These are phyloP conservation scores for Citeromyces matritensis DNA, from an alignment of 805 yeast species.

Conservation along the genomic window DNA sequence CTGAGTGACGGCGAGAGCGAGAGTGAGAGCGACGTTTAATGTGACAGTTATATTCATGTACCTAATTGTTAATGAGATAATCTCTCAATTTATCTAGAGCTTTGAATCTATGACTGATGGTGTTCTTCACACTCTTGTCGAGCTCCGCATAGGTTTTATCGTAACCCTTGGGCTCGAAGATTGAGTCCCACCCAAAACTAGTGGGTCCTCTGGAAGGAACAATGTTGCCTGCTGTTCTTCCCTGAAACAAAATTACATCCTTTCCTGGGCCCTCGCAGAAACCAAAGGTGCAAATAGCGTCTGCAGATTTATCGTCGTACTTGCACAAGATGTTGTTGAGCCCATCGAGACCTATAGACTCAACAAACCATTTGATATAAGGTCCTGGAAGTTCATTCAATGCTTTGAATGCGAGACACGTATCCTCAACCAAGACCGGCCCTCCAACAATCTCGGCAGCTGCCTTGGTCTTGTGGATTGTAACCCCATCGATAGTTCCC, in stretches of 20 bases:
- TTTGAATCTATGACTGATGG: slow-evolving; percentile 74
- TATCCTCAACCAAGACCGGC: slow-evolving; percentile 91
- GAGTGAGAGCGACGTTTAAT: too few relatives aligned
- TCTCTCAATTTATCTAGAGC: slow-evolving; percentile 64
- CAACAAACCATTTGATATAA: slow-evolving; percentile 74
- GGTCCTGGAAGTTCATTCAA: slow-evolving; percentile 86
- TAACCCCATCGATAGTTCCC: slow-evolving; percentile 73
- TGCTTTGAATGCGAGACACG: slow-evolving; percentile 76
- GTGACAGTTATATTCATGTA: not conserved
- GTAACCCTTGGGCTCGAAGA: slow-evolving; percentile 72
- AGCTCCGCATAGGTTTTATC: slow-evolving; percentile 79
- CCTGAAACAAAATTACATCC: slow-evolving; percentile 71
- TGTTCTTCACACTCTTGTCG: slow-evolving; percentile 62
- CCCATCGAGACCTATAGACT: slow-evolving; percentile 60
- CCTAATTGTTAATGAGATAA: slow-evolving; percentile 19
- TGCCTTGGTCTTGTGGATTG: slow-evolving; percentile 60
- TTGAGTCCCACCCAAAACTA: slow-evolving; percentile 89
- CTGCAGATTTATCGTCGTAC: slow-evolving; percentile 73
- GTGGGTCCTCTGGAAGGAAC: slow-evolving; percentile 69
- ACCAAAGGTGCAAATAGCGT: slow-evolving; percentile 87
- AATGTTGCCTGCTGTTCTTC: slow-evolving; percentile 67
- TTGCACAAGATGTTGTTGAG: slow-evolving; percentile 65
- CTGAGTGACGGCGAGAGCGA: too few relatives aligned
- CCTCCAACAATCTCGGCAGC: slow-evolving; percentile 54
- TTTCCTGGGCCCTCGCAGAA: slow-evolving; percentile 71